Base-by-base conservation (phyloP, 2,329 filamentous ascomycete species). In the Trichophyton mentagrophytes region DNA sequence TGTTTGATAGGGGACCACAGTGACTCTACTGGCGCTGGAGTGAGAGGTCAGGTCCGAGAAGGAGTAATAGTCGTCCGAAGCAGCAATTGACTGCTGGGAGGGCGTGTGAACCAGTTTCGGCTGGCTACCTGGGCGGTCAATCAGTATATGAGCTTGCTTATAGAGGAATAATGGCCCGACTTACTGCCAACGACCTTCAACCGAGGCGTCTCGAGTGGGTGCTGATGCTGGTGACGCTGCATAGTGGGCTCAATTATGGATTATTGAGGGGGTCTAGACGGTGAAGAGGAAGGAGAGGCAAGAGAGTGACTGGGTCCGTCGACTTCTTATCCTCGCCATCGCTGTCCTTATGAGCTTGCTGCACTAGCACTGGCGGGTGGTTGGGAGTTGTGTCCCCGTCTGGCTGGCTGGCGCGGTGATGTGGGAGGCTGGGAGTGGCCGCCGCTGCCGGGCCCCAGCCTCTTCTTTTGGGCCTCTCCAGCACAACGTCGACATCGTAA, bases 31-130 rank as follows among this genome's bases (percentile, higher is more conserved):
- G 61, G 68, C 69, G 57, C 67, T 68, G 59, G 69, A 70, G 62
- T 72, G 73, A 27, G 72, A 71, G 51, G 72, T 71, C 62, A 68
- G 70, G 57, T 78, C 72, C 25, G 76, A 77, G 62, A 78, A 73
- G 15, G 77, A 78, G 64, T 76, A 78, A 62, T 78, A 79, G 66
- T 79, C 77, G 66, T 77, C 76, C 22, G 77, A 78, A 40, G 76
- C 77, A 55, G 76, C 72, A 44, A 74, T 70, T n/a, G 78, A 80
- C 65, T 75, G 77, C 63, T 74, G 71, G 2, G 77, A 78, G 51
- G 74, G 67, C 53, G 73, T 69, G 56, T 73, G 74, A 13, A 71
- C 66, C 57, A 79, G 66, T 66, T 78, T 74, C 57, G 78, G 78
- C 64, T 69, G 71, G 66, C 69, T 78, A 64, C 72, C 75, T 78